phyloP scores from a whole-genome alignment of 495 filamentous ascomycete species.

The Xylaria venustula region DNA sequence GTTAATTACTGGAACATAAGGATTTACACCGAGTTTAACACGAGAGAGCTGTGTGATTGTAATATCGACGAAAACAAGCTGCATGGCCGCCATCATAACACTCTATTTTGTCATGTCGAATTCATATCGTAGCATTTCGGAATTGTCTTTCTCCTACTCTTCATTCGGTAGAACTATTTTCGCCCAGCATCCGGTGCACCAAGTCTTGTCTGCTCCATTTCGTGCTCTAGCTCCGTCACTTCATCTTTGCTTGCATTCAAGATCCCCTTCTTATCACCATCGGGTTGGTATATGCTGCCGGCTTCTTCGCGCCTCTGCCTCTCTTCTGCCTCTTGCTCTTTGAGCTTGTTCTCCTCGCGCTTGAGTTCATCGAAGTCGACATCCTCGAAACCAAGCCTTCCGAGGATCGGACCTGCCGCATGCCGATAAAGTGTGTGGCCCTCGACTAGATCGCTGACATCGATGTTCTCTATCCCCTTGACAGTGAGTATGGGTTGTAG shows the following conservation, averaged over 20 bases:
- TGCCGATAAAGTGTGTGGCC: constrained; percentile 58
- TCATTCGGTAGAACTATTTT: neutral
- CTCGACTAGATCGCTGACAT: constrained; percentile 56
- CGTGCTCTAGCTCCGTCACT: constrained; percentile 12
- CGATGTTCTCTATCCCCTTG: constrained; percentile 57
- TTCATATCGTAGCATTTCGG: too few species aligned
- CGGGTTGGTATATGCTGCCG: neutral
- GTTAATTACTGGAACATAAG: too few species aligned
- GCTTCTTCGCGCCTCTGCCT: constrained; percentile 31
- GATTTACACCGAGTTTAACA: too few species aligned
- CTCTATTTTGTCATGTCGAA: too few species aligned
- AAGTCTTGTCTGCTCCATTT: neutral
- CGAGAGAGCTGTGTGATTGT: too few species aligned
- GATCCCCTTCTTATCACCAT: constrained; percentile 1
- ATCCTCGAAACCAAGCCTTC: constrained; percentile 58
- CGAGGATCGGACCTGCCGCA: constrained; percentile 55
- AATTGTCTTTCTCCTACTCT: neutral
- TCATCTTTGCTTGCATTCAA: constrained; percentile 12
- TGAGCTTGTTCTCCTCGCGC: constrained; percentile 35
- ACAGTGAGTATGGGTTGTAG: constrained; percentile 53
- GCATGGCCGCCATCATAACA: too few species aligned
- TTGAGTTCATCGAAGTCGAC: constrained; percentile 49
- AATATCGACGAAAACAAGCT: too few species aligned
- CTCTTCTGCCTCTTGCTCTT: constrained; percentile 43
- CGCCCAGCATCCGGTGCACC: neutral